A percentile compares a stretch with the other conserved stretches of the same genome.
Evolutionary conservation across 345 rosid species (phyloP).

Genomic region (Murraya koenigii): DNA sequence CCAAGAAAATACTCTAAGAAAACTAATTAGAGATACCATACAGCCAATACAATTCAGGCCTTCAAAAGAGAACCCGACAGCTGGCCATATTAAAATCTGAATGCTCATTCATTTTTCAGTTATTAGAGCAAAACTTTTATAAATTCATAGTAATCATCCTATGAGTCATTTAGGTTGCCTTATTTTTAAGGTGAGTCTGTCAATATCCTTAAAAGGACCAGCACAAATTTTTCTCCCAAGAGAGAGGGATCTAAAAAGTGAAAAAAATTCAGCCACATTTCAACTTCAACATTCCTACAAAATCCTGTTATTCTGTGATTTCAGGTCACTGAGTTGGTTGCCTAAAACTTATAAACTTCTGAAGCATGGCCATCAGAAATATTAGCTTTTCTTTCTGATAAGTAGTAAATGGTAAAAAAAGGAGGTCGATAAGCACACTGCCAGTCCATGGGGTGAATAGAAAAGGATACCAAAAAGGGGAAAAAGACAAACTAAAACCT

Average conservation of each 20-base stretch:
- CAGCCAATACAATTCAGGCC: too few species aligned
- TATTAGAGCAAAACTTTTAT: background rate
- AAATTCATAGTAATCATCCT: background rate
- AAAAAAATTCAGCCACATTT: background rate
- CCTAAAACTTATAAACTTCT: background rate
- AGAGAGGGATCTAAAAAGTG: background rate
- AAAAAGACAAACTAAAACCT: background rate
- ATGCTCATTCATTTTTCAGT: too few species aligned
- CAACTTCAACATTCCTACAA: background rate
- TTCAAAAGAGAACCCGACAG: too few species aligned
- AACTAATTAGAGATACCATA: too few species aligned
- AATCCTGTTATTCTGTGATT: background rate
- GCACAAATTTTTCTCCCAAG: background rate
- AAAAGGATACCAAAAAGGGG: background rate
- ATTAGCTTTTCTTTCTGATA: background rate
- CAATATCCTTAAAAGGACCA: background rate
- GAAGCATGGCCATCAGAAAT: background rate
- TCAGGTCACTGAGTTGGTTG: background rate
- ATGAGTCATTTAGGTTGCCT: background rate
- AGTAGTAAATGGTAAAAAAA: background rate
- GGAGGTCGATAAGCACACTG: background rate
- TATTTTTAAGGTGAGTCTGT: background rate
- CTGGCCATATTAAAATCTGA: too few species aligned
- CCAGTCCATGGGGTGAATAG: background rate
- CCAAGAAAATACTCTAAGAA: too few species aligned